Percentiles rank a stretch among this genome's conserved stretches.
Evolutionary conservation across 371 early-diverging fungal species (phyloP).

Genomic region (Syncephalastrum racemosum): DNA sequence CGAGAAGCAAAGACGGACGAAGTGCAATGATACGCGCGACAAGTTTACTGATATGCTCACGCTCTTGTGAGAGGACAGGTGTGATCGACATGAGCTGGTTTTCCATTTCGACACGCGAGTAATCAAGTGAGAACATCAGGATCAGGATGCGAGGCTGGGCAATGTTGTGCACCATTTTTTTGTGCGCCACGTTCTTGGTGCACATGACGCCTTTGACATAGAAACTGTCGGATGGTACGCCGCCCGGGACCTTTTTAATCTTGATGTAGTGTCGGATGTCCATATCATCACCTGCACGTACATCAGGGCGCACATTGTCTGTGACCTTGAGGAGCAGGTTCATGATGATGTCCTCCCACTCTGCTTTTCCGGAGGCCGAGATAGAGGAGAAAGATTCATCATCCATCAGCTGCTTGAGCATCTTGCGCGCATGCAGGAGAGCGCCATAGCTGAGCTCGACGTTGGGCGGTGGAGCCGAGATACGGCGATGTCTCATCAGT

Average conservation of each 20-base stretch:
- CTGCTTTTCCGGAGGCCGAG: conserved; percentile 37
- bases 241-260: conserved; percentile 94
- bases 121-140: conserved; percentile 86
- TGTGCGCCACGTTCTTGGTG: conserved; percentile 91
- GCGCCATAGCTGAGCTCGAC: conserved; percentile 70
- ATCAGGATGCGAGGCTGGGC: conserved; percentile 80
- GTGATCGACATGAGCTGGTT: conserved; percentile 80
- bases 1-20: conserved; percentile 79
- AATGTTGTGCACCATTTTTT: conserved; percentile 75
- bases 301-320: conserved; percentile 70
- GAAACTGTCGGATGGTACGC: conserved; percentile 72
- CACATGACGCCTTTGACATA: conserved; percentile 88
- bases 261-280: conserved; percentile 91
- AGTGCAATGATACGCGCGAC: conserved; percentile 78
- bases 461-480: conserved; percentile 52
- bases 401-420: conserved; percentile 59
- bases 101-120: conserved; percentile 78
- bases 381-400: conserved; percentile 17
- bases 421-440: conserved; percentile 60
- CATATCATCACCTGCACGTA: conserved; percentile 78
- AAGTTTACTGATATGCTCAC: conserved; percentile 79
- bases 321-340: conserved; percentile 69
- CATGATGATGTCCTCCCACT: conserved; percentile 81
- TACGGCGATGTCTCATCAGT: conserved; percentile 39
- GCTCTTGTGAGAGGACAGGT: conserved; percentile 81